phyloP scores from a whole-genome alignment of 495 filamentous ascomycete species.

The Massariosphaeria phaeospora region DNA sequence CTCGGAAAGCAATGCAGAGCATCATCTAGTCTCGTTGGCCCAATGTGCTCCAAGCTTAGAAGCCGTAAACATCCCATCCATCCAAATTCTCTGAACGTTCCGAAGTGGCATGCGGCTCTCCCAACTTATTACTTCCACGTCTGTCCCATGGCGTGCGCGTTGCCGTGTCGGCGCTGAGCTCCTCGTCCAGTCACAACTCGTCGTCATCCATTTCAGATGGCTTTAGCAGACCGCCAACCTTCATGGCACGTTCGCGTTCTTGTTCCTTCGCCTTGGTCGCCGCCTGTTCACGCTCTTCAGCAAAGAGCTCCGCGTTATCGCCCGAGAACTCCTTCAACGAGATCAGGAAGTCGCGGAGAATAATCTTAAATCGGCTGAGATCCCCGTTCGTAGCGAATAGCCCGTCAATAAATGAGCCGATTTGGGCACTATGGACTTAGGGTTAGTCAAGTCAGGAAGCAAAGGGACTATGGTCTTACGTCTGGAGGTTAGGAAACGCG shows the following conservation, averaged over 20 bases:
- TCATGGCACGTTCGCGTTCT: constrained; percentile 34
- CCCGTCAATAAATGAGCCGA: constrained; percentile 78
- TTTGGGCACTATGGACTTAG: constrained; percentile 60
- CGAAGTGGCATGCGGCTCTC: background rate
- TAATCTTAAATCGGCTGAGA: constrained; percentile 83
- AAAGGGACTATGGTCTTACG: constrained; percentile 54
- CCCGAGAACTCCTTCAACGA: constrained; percentile 90
- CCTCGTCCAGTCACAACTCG: constrained; percentile 36
- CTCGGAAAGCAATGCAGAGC: background rate
- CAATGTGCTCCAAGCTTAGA: background rate
- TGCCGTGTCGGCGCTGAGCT: constrained; percentile 21
- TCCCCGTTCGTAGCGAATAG: constrained; percentile 78
- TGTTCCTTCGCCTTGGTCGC: constrained; percentile 41
- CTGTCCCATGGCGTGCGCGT: constrained; percentile 31
- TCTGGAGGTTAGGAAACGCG: constrained; percentile 88
- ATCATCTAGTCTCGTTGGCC: background rate
- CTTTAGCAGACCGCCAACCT: constrained; percentile 35
- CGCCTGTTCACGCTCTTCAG: constrained; percentile 86
- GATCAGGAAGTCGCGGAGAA: constrained; percentile 94
- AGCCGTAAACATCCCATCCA: constrained; percentile 33
- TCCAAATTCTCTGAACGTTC: constrained; percentile 17
- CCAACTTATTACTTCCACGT: background rate
- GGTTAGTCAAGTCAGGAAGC: background rate
- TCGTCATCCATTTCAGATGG: constrained; percentile 36
- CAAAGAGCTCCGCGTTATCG: constrained; percentile 90